These are phyloP conservation scores for Haplosporangium gracile DNA, from an alignment of 192 early-diverging fungal species.

Conservation along the genomic window DNA sequence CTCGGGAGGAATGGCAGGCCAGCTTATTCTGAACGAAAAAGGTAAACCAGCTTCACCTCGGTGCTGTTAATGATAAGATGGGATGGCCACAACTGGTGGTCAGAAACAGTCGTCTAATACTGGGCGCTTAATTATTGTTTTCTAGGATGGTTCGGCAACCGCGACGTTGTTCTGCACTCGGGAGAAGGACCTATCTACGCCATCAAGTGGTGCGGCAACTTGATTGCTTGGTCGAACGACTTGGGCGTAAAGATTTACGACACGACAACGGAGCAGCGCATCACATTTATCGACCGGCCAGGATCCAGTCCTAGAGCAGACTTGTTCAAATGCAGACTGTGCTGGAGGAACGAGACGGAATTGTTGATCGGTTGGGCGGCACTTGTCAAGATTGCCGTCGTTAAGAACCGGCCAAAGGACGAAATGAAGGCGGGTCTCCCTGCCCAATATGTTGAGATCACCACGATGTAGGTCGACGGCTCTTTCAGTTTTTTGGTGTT, in stretches of 20 bases:
- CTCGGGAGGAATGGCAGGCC: constrained; percentile 92
- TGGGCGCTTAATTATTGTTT: background rate
- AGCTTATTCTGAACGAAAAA: constrained; percentile 89
- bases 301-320: constrained; percentile 82
- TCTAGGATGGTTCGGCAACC: constrained; percentile 88
- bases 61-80: background rate
- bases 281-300: constrained; percentile 88
- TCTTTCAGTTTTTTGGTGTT: background rate
- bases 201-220: constrained; percentile 85
- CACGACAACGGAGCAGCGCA: constrained; percentile 72
- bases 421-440: constrained; percentile 52
- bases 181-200: constrained; percentile 92
- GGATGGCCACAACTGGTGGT: background rate
- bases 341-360: constrained; percentile 84
- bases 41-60: constrained; percentile 45
- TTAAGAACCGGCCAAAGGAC: constrained; percentile 69
- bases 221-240: constrained; percentile 97
- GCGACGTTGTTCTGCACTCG: constrained; percentile 83
- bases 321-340: constrained; percentile 86
- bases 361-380: constrained; percentile 97
- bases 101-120: background rate
- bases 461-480: constrained; percentile 56
- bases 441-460: constrained; percentile 69
- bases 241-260: constrained; percentile 91
- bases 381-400: constrained; percentile 85